Base-by-base conservation (phyloP, 2,329 filamentous ascomycete genomes). In the Colletotrichum paranaense region DNA sequence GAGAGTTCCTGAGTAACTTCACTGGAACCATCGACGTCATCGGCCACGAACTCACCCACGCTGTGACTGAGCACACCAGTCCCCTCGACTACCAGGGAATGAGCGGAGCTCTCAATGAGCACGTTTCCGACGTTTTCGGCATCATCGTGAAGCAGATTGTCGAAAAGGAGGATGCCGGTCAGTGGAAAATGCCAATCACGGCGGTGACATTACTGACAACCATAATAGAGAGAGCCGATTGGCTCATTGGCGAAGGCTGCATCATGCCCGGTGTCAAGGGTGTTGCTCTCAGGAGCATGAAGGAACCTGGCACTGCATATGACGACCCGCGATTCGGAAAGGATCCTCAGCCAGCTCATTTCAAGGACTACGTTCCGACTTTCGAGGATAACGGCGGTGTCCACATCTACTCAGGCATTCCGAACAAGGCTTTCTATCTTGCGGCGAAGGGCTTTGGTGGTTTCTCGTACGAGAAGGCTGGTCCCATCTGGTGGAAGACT, bases 1-100 rank as follows among this genome's bases (percentile, higher is more conserved):
- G 86, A 72, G 82, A 85, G 46, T 87, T 88, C 59, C 80, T 90
- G 65, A 84, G 83, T 76, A 84, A 87, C 79, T 89, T 90, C 78
- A 86, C 86, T 2, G 83, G 83, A 32, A 86, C 83, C 68, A 80
- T 89, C 35, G 89, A 90, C 74, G 87, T 90, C 66, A 89, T 90
- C 68, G 88, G 86, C 3, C 88, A 90, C 75, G 89, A 90, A 75
- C 80, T 90, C 24, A 89, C 87, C 49, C 89, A 90, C 76, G 88
- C 87, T 32, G 82, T 91, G 24, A 88, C 85, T 0, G 84, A 89
- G 75, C 81, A 87, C 77, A 87, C 86, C 3, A 84, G 84, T 12
- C 84, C 85, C 1, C 83, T 91, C 9, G 80, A 85, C 63, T 90
- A 90, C 76, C 75, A 79, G n/a, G 84, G 82, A 49, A 86, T 90